phyloP scores from a whole-genome alignment of 139 green algal species.

The Raphidocelis subcapitata region DNA sequence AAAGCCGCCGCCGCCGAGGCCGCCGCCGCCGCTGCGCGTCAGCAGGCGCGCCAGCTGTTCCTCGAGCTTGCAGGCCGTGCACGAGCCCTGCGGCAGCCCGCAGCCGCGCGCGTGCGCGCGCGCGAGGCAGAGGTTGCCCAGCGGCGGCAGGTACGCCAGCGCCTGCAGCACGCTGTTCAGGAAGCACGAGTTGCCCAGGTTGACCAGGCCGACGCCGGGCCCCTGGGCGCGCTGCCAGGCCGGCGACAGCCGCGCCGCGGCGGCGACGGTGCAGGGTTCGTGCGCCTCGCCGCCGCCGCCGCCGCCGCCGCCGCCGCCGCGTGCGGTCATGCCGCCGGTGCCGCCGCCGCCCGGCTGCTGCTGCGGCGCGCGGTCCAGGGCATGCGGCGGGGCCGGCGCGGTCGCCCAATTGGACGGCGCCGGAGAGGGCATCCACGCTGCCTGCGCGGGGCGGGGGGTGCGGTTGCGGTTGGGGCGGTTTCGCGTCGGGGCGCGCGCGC shows the following conservation, averaged over 20 bases:
- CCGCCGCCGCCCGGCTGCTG: too few relatives aligned
- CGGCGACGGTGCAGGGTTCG: too few relatives aligned
- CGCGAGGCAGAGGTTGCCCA: conserved; percentile 68
- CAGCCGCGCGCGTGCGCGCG: conserved; percentile 11
- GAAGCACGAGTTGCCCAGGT: conserved; percentile 97
- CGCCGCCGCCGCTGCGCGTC: background rate
- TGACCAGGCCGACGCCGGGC: conserved; percentile 61
- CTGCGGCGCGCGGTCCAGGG: too few relatives aligned
- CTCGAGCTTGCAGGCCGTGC: conserved; percentile 1
- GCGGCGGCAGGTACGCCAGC: conserved; percentile 82
- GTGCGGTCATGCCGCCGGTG: too few relatives aligned
- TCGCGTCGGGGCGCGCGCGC: too few relatives aligned
- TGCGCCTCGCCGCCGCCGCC: too few relatives aligned
- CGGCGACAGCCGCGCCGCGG: background rate
- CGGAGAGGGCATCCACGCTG: too few relatives aligned
- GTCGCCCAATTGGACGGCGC: too few relatives aligned
- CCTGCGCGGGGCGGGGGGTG: too few relatives aligned
- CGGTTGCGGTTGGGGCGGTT: too few relatives aligned
- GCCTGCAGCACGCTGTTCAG: conserved; percentile 95
- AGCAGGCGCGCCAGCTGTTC: conserved; percentile 7
- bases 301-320: too few relatives aligned
- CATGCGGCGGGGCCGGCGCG: too few relatives aligned
- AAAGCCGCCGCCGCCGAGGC: background rate
- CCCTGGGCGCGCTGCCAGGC: background rate
- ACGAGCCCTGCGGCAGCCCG: background rate